Evolutionary conservation across 139 green algal genomes (phyloP).

Genomic region (Mychonastes homosphaera): DNA sequence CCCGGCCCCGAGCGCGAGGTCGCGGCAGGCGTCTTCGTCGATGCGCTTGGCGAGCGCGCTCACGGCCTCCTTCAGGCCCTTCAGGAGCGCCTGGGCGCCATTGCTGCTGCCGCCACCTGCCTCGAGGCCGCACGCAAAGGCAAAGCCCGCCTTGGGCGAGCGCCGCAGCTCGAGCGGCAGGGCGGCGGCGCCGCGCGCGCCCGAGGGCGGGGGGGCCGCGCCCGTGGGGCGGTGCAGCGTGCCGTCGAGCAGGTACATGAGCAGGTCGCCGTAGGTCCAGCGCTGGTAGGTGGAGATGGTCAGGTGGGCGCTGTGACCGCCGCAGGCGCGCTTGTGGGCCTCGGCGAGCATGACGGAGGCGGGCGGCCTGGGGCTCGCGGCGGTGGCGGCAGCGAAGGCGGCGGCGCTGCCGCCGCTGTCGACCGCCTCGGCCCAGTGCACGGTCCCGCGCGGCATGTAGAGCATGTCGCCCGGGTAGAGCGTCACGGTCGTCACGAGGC

Average conservation of each 20-base stretch:
- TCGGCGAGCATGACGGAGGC: too few species aligned
- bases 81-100: too few species aligned
- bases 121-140: constrained; percentile 19
- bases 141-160: constrained; percentile 28
- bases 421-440: constrained; percentile 52
- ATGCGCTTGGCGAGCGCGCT: too few species aligned
- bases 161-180: constrained; percentile 30
- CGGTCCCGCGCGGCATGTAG: constrained; percentile 70
- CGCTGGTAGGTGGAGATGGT: constrained; percentile 66
- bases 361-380: too few species aligned
- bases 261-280: constrained; percentile 37
- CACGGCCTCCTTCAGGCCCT: too few species aligned
- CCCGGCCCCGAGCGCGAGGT: too few species aligned
- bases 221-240: constrained; percentile 1
- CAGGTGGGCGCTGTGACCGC: constrained; percentile 34
- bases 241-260: constrained; percentile 11
- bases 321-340: too few species aligned
- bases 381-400: too few species aligned
- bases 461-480: constrained; percentile 69
- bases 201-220: not conserved
- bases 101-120: too few species aligned
- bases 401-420: too few species aligned
- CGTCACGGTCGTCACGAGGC: too few species aligned
- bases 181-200: constrained; percentile 4
- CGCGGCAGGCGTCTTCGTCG: too few species aligned